A percentile compares a stretch with the other conserved stretches of the same genome.
Evolutionary conservation across 345 rosid species (phyloP).

Genomic region (Eucalyptus cloeziana): DNA sequence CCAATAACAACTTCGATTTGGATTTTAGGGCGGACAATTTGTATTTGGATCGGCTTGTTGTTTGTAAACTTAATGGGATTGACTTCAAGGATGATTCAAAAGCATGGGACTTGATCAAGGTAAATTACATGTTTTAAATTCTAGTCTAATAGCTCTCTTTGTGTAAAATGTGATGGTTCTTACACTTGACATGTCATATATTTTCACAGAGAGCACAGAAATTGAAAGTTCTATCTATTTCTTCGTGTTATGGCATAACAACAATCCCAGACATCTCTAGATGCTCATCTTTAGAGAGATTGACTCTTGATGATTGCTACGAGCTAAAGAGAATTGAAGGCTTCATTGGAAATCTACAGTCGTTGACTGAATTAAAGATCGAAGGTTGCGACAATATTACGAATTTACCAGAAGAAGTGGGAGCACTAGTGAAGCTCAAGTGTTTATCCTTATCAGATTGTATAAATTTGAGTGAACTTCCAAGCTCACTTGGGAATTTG

Average conservation of each 20-base stretch:
- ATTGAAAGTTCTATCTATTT: not conserved
- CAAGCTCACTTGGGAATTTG: too few relatives aligned
- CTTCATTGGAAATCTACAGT: not conserved
- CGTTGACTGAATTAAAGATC: not conserved
- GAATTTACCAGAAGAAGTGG: fast-evolving
- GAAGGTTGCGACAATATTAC: fast-evolving
- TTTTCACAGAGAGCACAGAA: fast-evolving
- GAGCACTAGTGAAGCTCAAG: fast-evolving
- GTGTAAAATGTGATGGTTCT: not conserved
- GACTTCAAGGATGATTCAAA: not conserved
- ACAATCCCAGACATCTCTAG: not conserved
- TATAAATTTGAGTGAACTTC: fast-evolving
- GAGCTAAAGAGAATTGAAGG: not conserved
- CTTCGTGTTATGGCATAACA: fast-evolving
- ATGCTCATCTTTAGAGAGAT: not conserved
- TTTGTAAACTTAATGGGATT: fast-evolving
- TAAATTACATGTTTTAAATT: not conserved
- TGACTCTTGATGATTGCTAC: fast-evolving
- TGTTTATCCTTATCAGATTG: fast-evolving
- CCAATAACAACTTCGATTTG: too few relatives aligned
- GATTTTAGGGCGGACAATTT: fast-evolving
- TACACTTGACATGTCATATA: fast-evolving
- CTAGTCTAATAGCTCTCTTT: not conserved
- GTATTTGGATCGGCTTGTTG: fast-evolving
- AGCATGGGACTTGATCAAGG: not conserved